Evolutionary conservation across 148 eudicot species (phyloP).

Genomic region (Gaultheria prostrata): DNA sequence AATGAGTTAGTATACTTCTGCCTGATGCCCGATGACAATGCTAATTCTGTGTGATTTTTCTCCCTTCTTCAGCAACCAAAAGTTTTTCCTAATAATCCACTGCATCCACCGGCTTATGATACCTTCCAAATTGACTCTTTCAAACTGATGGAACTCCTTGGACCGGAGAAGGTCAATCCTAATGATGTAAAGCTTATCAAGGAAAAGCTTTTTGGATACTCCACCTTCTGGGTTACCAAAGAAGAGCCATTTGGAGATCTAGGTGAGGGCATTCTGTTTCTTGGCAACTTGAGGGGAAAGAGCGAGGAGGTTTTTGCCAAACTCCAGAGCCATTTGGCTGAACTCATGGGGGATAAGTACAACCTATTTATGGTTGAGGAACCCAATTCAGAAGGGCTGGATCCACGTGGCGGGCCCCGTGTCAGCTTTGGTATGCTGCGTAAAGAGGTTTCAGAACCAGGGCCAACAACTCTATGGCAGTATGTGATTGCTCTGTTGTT

Average conservation of each 20-base stretch:
- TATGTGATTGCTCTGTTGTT: constrained; percentile 87
- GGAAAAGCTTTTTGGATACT: constrained; percentile 91
- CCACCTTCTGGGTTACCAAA: constrained; percentile 95
- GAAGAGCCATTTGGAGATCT: constrained; percentile 98
- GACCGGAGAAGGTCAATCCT: constrained; percentile 97
- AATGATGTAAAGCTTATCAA: constrained; percentile 82
- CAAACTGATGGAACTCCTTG: constrained; percentile 94
- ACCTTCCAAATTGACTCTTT: constrained; percentile 92
- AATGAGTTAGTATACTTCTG: neutral
- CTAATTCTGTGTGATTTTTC: constrained; percentile 10
- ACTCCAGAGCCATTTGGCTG: constrained; percentile 76
- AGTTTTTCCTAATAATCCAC: constrained; percentile 30
- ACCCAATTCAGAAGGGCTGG: constrained; percentile 87
- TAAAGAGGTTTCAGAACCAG: constrained; percentile 97
- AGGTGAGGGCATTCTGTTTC: constrained; percentile 94
- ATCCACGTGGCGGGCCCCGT: constrained; percentile 99
- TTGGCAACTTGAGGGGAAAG: constrained; percentile 90
- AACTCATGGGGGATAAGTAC: constrained; percentile 85
- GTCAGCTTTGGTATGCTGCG: constrained; percentile 97
- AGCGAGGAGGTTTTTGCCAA: constrained; percentile 83
- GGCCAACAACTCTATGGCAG: constrained; percentile 96
- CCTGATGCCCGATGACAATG: neutral
- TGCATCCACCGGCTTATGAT: constrained; percentile 45
- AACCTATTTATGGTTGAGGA: constrained; percentile 98
- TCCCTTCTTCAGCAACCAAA: constrained; percentile 53